These are phyloP conservation scores for Hypoxylon cercidicola DNA, from an alignment of 495 filamentous ascomycete species.

Conservation along the genomic window DNA sequence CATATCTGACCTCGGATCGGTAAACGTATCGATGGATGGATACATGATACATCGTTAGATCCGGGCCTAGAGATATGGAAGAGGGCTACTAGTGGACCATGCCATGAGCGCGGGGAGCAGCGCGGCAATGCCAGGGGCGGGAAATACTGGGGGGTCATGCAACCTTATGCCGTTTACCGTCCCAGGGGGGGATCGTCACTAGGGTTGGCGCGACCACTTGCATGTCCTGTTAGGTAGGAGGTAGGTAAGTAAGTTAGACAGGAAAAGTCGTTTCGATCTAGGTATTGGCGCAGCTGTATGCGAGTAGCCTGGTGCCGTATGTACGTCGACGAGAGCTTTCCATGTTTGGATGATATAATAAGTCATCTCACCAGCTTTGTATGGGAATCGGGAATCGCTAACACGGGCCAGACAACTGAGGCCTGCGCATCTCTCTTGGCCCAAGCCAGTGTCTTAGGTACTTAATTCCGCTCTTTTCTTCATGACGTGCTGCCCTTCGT, in stretches of 20 bases:
- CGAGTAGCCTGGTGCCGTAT: slow-evolving; percentile 18
- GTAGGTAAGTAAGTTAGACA: neutral
- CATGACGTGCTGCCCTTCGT: slow-evolving; percentile 2
- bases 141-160: slow-evolving; percentile 20
- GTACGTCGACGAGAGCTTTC: slow-evolving; percentile 11
- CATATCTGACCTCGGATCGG: slow-evolving; percentile 34
- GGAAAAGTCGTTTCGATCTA: neutral
- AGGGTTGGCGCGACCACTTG: slow-evolving; percentile 10
- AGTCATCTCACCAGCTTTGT: slow-evolving; percentile 8
- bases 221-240: slow-evolving; percentile 7
- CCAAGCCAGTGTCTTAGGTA: slow-evolving; percentile 11
- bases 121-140: slow-evolving; percentile 2
- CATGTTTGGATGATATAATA: slow-evolving; percentile 9
- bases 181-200: slow-evolving; percentile 12
- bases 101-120: neutral
- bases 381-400: slow-evolving; percentile 7
- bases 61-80: slow-evolving; percentile 7
- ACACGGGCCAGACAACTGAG: neutral
- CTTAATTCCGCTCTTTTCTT: slow-evolving; percentile 23
- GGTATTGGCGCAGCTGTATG: slow-evolving; percentile 8
- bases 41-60: slow-evolving; percentile 18
- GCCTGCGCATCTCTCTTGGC: neutral
- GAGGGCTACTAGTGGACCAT: neutral
- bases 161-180: slow-evolving; percentile 31
- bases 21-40: slow-evolving; percentile 2